Evolutionary conservation across 179 eudicot genomes (phyloP), one percentile per base, ranked within the genome.

Genomic region (Actinidia chinensis): DNA sequence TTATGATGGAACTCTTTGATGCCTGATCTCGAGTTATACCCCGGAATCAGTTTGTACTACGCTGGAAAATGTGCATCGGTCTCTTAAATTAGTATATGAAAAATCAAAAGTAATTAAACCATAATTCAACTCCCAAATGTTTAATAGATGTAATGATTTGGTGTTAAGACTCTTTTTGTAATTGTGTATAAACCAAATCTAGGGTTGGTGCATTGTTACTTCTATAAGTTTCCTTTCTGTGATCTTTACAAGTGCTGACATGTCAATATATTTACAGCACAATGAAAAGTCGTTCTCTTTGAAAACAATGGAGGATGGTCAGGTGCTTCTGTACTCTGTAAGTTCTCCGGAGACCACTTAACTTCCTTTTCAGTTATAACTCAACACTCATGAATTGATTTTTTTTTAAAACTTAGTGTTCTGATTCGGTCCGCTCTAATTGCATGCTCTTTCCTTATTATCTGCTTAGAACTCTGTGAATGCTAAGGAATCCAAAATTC

Each of bases 271-370:
- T 73, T 85, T 48, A 47, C 91, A 92, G 97, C 89, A 86, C 78
- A 92, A 89, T 80, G 94, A 91, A 50, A 92, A 88, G 88, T 90
- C 97, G 20, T 86, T 86, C 85, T 83, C 91, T 17, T 84, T 92
- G 78, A 92, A 90, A 87, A 90, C 97, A 68, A 92, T 92, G 94
- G 97, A 92, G 80, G 94, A 92, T 80, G 97, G 97, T 74, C 85
- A 81, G 72, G 94, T 92, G 82, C 86, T 82, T 64, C 80, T 87
- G 66, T 83, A 88, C 83, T 87, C 95, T 63, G 95, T 91, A 83
- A 87, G 92, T 73, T 75, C 43, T 75, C 22, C 36, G 2, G 12
- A 5, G 33, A 58, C 56, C 52, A 4, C 50, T 74, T 56, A 25
- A 36, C 4, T 4, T 58, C 58, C 56, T 8, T 52, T 52, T 74